These are phyloP conservation scores for Calamus simplicifolius DNA, from an alignment of 176 grass and related monocot genomes.

Conservation along the genomic window DNA sequence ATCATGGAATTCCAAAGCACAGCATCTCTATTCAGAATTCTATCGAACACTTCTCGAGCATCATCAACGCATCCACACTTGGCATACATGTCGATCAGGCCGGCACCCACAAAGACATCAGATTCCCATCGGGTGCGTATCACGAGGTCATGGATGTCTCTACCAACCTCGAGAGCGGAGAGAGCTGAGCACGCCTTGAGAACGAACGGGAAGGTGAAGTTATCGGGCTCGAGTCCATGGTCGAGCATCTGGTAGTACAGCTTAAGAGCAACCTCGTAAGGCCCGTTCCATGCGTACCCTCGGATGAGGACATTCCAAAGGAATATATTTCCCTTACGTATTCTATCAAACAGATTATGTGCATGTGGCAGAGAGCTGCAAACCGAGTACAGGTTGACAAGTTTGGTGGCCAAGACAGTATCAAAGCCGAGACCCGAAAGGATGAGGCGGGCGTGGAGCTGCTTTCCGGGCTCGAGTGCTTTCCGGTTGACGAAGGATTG, in stretches of 20 bases:
- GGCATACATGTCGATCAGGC: slow-evolving; percentile 63
- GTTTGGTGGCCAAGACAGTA: slow-evolving; percentile 31
- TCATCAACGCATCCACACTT: slow-evolving; percentile 52
- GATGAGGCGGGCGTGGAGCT: slow-evolving; percentile 54
- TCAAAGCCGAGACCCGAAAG: slow-evolving; percentile 32
- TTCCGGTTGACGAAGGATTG: slow-evolving; percentile 29
- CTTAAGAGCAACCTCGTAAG: slow-evolving; percentile 27
- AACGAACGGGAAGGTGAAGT: slow-evolving; percentile 56
- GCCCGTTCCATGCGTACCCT: slow-evolving; percentile 41
- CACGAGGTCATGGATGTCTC: slow-evolving; percentile 37
- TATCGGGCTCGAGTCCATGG: slow-evolving; percentile 36
- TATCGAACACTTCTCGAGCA: slow-evolving; percentile 39
- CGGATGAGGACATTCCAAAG: slow-evolving; percentile 70
- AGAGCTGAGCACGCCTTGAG: slow-evolving; percentile 57
- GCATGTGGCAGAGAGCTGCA: slow-evolving; percentile 27
- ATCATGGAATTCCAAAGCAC: slow-evolving; percentile 80
- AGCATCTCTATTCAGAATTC: slow-evolving; percentile 26
- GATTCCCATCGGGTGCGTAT: slow-evolving; percentile 17
- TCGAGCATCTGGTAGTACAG: slow-evolving; percentile 46
- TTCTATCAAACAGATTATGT: slow-evolving; percentile 56
- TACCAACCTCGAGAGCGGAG: slow-evolving; percentile 27
- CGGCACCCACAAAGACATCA: slow-evolving; percentile 43
- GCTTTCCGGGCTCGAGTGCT: slow-evolving; percentile 29
- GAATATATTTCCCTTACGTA: slow-evolving; percentile 47
- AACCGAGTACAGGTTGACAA: slow-evolving; percentile 38